Conservation (phyloP, 2,329 filamentous ascomycete genomes). For the Cadophora malorum region DNA sequence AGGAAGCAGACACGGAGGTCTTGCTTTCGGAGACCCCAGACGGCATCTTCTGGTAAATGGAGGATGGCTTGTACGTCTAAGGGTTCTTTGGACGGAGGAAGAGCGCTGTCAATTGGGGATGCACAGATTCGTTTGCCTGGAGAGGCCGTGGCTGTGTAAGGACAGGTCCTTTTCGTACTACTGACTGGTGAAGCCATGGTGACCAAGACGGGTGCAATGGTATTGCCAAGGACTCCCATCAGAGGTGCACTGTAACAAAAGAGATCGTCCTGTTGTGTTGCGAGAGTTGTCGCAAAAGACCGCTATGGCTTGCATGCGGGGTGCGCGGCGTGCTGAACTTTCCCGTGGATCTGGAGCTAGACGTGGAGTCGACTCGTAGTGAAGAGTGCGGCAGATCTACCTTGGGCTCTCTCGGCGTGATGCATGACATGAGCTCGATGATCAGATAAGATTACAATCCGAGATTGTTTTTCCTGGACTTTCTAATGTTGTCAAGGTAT, state of each 20-base stretch:
- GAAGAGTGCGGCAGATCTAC: neutral
- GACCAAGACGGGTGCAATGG: neutral
- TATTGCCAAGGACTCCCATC: neutral
- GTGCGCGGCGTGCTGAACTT: neutral
- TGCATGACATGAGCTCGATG: neutral
- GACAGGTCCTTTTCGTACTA: neutral
- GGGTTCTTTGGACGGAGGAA: neutral
- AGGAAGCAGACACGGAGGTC: slow-evolving; percentile 39
- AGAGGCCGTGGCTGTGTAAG: slow-evolving; percentile 11
- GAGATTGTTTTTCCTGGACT: neutral
- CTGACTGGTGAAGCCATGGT: neutral
- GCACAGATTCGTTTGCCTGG: slow-evolving; percentile 28
- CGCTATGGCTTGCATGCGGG: neutral
- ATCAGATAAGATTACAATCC: neutral
- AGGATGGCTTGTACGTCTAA: slow-evolving; percentile 32
- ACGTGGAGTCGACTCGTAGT: neutral
- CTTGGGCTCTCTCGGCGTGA: neutral
- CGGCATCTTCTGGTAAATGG: slow-evolving; percentile 35
- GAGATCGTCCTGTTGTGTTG: neutral
- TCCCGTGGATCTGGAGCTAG: neutral
- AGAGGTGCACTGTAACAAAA: neutral
- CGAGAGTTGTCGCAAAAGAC: neutral
- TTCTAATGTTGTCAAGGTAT: too few species aligned
- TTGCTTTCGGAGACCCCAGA: slow-evolving; percentile 38
- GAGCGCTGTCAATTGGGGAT: slow-evolving; percentile 19